Percentiles rank a stretch among this genome's conserved stretches.
phyloP scores from a whole-genome alignment of 2,329 filamentous ascomycete species.

The Stagonosporopsis cucurbitacearum region DNA sequence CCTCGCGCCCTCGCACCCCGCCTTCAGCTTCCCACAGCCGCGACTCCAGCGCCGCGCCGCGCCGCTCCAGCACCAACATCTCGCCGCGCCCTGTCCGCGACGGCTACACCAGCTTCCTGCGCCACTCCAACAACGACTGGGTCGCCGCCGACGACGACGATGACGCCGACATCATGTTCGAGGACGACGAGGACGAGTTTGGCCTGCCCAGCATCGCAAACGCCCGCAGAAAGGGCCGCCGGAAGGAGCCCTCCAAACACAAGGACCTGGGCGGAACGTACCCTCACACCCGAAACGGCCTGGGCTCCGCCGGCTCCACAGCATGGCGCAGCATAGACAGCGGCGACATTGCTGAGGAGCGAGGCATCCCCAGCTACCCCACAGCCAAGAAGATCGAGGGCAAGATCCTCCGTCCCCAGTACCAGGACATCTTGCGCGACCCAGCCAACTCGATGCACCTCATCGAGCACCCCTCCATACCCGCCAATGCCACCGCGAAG shows the following conservation, averaged over 20 bases:
- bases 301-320: conserved; percentile 26
- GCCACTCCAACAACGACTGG: conserved; percentile 84
- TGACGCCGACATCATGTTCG: conserved; percentile 74
- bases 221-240: conserved; percentile 76
- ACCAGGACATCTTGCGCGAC: conserved; percentile 87
- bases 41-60: conserved; percentile 65
- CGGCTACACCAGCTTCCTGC: conserved; percentile 81
- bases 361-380: conserved; percentile 82
- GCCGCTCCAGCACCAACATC: conserved; percentile 60
- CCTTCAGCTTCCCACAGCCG: conserved; percentile 65
- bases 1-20: conserved; percentile 76
- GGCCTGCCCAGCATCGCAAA: conserved; percentile 90
- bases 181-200: conserved; percentile 95
- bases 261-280: conserved; percentile 52
- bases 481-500: conserved; percentile 76
- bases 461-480: conserved; percentile 82
- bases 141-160: conserved; percentile 69
- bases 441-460: conserved; percentile 95
- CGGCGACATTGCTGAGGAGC: conserved; percentile 91
- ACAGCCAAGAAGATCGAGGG: conserved; percentile 88
- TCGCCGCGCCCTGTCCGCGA: conserved; percentile 68
- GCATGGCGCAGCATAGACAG: conserved; percentile 74
- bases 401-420: conserved; percentile 95
- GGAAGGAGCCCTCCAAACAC: conserved; percentile 52
- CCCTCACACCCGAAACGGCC: conserved; percentile 24